A percentile compares a stretch with the other conserved stretches of the same genome.
These are phyloP conservation scores for Aspergillus carlsbadensis DNA, from an alignment of 495 filamentous ascomycete genomes.

Conservation along the genomic window DNA sequence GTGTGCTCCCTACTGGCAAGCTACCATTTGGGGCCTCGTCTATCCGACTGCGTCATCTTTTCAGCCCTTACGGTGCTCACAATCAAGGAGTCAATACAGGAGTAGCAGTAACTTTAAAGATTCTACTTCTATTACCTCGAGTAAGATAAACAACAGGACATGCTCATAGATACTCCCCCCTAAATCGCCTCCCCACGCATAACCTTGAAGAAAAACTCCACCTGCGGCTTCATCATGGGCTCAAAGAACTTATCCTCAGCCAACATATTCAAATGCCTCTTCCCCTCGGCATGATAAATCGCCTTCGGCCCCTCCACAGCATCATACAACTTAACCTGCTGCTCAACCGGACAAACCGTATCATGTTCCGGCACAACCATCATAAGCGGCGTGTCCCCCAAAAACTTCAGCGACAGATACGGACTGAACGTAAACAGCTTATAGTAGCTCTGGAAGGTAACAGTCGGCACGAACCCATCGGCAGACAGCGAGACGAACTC, in stretches of 20 bases:
- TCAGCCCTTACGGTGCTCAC: too few species aligned
- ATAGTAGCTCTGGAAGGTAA: conserved; percentile 1
- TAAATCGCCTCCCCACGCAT: background rate
- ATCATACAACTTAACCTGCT: conserved; percentile 2
- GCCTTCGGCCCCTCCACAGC: background rate
- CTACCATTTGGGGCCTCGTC: too few species aligned
- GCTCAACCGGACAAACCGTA: background rate
- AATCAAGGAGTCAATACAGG: too few species aligned
- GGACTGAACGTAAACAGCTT: conserved; percentile 1
- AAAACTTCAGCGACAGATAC: background rate
- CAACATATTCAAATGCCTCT: background rate
- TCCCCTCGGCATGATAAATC: background rate
- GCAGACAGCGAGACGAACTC: background rate
- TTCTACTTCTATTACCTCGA: too few species aligned
- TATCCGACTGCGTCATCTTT: too few species aligned
- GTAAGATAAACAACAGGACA: background rate
- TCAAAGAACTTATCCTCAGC: background rate
- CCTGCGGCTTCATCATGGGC: conserved; percentile 1
- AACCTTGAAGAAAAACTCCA: background rate
- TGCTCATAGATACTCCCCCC: background rate
- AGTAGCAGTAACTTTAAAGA: too few species aligned
- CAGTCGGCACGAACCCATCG: background rate
- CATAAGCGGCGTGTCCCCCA: background rate
- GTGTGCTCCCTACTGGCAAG: too few species aligned
- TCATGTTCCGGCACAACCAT: conserved; percentile 3